Evolutionary conservation across 1,284 basidiomycete species (phyloP).

Genomic region (Spongispora temasekensis): DNA sequence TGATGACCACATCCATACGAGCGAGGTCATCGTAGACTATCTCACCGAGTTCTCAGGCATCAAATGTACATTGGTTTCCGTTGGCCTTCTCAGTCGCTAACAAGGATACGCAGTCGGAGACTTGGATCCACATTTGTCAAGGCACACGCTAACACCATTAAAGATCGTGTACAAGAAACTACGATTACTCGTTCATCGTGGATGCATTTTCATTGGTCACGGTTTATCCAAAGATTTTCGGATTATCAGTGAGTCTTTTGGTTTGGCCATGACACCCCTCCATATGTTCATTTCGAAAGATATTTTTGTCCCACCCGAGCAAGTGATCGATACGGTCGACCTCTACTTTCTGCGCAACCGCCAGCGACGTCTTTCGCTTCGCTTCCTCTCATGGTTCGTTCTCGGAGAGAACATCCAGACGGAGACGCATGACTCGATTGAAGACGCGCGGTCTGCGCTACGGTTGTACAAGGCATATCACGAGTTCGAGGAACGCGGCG

Average conservation of each 20-base stretch:
- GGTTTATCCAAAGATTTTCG: conserved; percentile 99
- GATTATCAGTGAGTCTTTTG: conserved; percentile 82
- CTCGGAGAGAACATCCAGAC: conserved; percentile 91
- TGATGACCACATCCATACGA: conserved; percentile 97
- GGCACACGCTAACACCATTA: conserved; percentile 89
- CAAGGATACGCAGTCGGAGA: conserved; percentile 70
- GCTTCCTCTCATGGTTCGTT: conserved; percentile 94
- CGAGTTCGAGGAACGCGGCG: conserved; percentile 72
- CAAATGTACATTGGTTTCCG: conserved; percentile 58
- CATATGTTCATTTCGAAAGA: conserved; percentile 52
- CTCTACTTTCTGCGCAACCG: conserved; percentile 85
- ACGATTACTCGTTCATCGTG: conserved; percentile 90
- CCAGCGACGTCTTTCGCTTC: conserved; percentile 87
- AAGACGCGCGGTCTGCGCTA: conserved; percentile 90
- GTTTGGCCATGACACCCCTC: neutral
- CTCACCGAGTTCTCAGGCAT: conserved; percentile 97
- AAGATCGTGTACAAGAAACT: conserved; percentile 99
- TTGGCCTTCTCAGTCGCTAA: conserved; percentile 1
- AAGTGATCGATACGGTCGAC: conserved; percentile 97
- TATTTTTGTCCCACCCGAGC: conserved; percentile 92
- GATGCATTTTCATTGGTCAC: conserved; percentile 97
- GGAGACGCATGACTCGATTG: conserved; percentile 95
- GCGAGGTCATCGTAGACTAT: conserved; percentile 94
- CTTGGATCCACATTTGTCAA: conserved; percentile 82
- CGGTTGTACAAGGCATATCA: conserved; percentile 86